These are phyloP conservation scores for Magnaporthiopsis poae DNA, from an alignment of 2,329 filamentous ascomycete species.

Conservation along the genomic window DNA sequence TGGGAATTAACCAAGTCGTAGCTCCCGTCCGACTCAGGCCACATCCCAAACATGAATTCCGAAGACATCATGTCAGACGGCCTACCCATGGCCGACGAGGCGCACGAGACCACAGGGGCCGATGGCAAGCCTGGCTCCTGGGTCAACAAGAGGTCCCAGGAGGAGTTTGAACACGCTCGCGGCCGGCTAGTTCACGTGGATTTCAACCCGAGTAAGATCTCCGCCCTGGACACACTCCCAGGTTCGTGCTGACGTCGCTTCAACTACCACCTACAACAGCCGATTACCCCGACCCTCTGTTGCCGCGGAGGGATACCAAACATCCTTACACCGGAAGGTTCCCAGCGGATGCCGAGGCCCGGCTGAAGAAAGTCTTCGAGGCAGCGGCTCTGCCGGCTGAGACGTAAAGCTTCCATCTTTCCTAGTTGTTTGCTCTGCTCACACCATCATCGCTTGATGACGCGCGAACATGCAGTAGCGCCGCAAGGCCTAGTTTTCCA, in stretches of 20 bases:
- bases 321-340: conserved; percentile 14
- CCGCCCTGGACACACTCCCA: neutral
- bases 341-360: conserved; percentile 28
- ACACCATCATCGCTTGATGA: neutral
- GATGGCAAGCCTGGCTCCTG: conserved; percentile 11
- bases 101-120: conserved; percentile 5
- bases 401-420: neutral
- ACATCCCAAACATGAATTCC: conserved; percentile 6
- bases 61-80: conserved; percentile 17
- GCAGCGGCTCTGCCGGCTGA: neutral
- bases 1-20: neutral
- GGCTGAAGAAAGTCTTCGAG: conserved; percentile 20
- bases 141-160: conserved; percentile 26
- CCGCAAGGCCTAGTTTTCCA: neutral
- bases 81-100: neutral
- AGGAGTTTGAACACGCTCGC: conserved; percentile 32
- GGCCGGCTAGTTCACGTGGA: conserved; percentile 32
- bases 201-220: conserved; percentile 36
- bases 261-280: conserved; percentile 14
- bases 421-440: neutral
- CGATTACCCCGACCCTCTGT: conserved; percentile 39
- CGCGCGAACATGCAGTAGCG: neutral
- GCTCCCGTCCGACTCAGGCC: neutral
- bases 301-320: conserved; percentile 24
- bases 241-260: neutral